Percentiles rank a stretch among this genome's conserved stretches.
These are phyloP conservation scores for Cercospora zeae-maydis DNA, from an alignment of 2,329 filamentous ascomycete species.

Conservation along the genomic window DNA sequence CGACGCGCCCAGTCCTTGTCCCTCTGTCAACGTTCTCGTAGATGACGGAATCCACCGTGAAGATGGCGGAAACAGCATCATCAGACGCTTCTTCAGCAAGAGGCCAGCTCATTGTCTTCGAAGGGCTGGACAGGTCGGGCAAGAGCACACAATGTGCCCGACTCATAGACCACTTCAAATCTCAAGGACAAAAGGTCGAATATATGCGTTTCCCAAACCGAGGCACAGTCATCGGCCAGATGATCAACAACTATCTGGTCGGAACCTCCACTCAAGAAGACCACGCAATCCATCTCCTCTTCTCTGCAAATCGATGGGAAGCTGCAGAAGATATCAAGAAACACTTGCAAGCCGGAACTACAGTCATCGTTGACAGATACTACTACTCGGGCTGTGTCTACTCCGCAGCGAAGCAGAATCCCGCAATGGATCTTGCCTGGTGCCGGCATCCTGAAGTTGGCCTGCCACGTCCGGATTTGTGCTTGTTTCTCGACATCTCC, in stretches of 20 bases:
- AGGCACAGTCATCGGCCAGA: slow-evolving; percentile 76
- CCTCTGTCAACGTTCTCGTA: no score
- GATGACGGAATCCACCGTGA: no score
- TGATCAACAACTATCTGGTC: slow-evolving; percentile 81
- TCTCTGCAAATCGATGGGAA: slow-evolving; percentile 91
- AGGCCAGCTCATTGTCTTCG: slow-evolving; percentile 76
- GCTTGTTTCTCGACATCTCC: slow-evolving; percentile 80
- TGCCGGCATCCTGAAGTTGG: slow-evolving; percentile 80
- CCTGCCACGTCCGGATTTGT: slow-evolving; percentile 80
- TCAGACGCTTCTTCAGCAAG: slow-evolving; percentile 9
- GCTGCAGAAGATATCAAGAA: slow-evolving; percentile 43
- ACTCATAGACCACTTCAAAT: slow-evolving; percentile 55
- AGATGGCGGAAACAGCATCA: not conserved
- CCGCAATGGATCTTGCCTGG: slow-evolving; percentile 69
- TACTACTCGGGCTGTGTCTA: slow-evolving; percentile 95
- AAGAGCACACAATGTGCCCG: slow-evolving; percentile 86
- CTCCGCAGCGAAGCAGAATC: slow-evolving; percentile 78
- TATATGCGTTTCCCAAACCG: slow-evolving; percentile 71
- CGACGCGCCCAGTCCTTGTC: not conserved
- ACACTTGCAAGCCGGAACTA: slow-evolving; percentile 62
- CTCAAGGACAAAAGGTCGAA: slow-evolving; percentile 51
- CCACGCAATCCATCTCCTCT: slow-evolving; percentile 84
- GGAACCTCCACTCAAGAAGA: slow-evolving; percentile 72
- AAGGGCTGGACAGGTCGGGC: slow-evolving; percentile 84
- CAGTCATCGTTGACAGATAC: slow-evolving; percentile 85